Percentiles rank a stretch among this genome's conserved stretches.
Conservation (phyloP, 2,329 filamentous ascomycete species). For the Ophiostoma triangulosporum region DNA sequence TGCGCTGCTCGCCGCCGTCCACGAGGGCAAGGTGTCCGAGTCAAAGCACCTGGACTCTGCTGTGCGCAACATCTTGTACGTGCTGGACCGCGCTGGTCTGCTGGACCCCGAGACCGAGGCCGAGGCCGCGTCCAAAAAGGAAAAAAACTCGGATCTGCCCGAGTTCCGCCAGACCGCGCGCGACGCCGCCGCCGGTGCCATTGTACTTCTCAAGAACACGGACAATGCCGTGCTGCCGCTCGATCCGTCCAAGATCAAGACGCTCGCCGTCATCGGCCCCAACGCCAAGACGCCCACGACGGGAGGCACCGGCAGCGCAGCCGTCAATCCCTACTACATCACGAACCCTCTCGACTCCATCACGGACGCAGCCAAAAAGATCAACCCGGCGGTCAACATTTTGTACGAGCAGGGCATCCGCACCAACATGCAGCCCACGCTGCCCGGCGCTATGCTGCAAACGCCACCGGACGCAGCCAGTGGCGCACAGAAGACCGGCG, state of each 20-base stretch:
- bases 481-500: not conserved
- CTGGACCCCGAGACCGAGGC: constrained; percentile 2
- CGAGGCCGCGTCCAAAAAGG: constrained; percentile 2
- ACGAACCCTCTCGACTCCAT: constrained; percentile 11
- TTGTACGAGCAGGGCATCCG: constrained; percentile 8
- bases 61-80: constrained; percentile 1
- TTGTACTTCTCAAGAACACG: constrained; percentile 16
- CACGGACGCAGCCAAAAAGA: not conserved
- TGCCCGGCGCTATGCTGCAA: constrained; percentile 7
- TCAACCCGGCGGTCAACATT: constrained; percentile 7
- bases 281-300: constrained; percentile 13
- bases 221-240: constrained; percentile 15
- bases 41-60: constrained; percentile 1
- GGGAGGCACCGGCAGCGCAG: constrained; percentile 16
- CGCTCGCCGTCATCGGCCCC: constrained; percentile 14
- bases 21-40: constrained; percentile 4
- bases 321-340: constrained; percentile 14
- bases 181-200: constrained; percentile 15
- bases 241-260: not conserved
- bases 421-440: constrained; percentile 11
- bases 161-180: constrained; percentile 13
- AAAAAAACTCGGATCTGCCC: constrained; percentile 11
- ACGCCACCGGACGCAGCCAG: not conserved
- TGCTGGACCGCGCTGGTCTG: constrained; percentile 3
- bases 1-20: constrained; percentile 9